Evolutionary conservation across 202 grass and related monocot species (phyloP).

Genomic region (Cymbopogon flexuosus): DNA sequence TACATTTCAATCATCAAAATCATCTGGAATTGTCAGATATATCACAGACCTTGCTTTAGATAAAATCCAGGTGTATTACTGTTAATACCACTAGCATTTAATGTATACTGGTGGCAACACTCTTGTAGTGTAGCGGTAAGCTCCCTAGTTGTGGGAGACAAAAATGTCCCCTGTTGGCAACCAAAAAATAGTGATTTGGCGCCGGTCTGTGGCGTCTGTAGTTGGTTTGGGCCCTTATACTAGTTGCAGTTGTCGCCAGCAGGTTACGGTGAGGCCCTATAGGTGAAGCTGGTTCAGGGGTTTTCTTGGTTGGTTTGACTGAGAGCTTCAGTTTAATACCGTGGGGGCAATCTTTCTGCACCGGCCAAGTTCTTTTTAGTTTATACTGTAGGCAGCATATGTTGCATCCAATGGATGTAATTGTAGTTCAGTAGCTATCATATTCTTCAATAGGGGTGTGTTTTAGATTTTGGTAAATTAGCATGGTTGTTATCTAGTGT

Average conservation of each 20-base stretch:
- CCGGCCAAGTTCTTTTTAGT: not conserved
- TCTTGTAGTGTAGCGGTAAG: not conserved
- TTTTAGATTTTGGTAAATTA: constrained; percentile 19
- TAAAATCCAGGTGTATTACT: not conserved
- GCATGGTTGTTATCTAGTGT: not conserved
- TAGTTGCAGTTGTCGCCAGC: not conserved
- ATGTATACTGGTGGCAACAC: not conserved
- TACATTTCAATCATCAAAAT: constrained; percentile 8
- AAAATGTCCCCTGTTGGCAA: not conserved
- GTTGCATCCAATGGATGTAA: constrained; percentile 1
- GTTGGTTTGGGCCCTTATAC: not conserved
- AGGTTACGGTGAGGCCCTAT: not conserved
- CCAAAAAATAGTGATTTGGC: not conserved
- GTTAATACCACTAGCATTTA: not conserved
- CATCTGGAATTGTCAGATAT: constrained; percentile 13
- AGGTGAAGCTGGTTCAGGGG: not conserved
- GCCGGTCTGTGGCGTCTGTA: not conserved
- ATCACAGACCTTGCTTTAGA: not conserved
- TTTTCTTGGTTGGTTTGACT: not conserved
- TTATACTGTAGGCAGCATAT: not conserved
- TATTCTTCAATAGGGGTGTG: not conserved
- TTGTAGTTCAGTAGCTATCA: not conserved
- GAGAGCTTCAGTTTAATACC: not conserved
- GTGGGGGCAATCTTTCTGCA: not conserved
- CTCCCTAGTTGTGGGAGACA: not conserved